These are phyloP conservation scores for Rhynchosporium secalis DNA, from an alignment of 2,329 filamentous ascomycete genomes.

Conservation along the genomic window DNA sequence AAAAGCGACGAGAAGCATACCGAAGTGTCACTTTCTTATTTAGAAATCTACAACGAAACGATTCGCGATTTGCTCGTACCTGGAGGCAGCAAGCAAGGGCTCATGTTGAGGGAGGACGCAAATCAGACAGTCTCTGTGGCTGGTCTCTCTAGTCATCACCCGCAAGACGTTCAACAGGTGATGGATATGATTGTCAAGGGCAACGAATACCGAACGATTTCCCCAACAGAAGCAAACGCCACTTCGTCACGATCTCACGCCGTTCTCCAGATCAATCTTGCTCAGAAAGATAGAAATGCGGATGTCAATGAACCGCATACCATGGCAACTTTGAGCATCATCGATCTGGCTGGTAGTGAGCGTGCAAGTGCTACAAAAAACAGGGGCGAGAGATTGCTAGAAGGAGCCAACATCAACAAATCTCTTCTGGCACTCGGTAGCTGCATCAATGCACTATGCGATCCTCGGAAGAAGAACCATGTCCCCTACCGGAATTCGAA, in stretches of 20 bases:
- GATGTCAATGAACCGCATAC: slow-evolving; percentile 92
- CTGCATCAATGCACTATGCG: slow-evolving; percentile 97
- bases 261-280: slow-evolving; percentile 94
- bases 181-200: slow-evolving; percentile 99
- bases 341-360: slow-evolving; percentile 94
- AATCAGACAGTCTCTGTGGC: slow-evolving; percentile 90
- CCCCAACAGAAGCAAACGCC: slow-evolving; percentile 94
- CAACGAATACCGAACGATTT: slow-evolving; percentile 93
- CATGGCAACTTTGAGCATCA: slow-evolving; percentile 97
- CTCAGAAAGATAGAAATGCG: slow-evolving; percentile 91
- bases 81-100: slow-evolving; percentile 71
- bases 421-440: slow-evolving; percentile 90
- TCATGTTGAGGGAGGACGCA: slow-evolving; percentile 93
- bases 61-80: slow-evolving; percentile 93
- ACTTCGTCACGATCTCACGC: slow-evolving; percentile 97
- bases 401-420: slow-evolving; percentile 99
- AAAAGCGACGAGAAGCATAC: slow-evolving; percentile 82
- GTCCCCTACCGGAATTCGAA: slow-evolving; percentile 98
- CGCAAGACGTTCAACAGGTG: slow-evolving; percentile 88
- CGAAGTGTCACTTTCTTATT: slow-evolving; percentile 88
- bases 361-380: slow-evolving; percentile 97
- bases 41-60: slow-evolving; percentile 99
- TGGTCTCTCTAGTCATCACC: slow-evolving; percentile 87
- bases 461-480: slow-evolving; percentile 86
- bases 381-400: slow-evolving; percentile 82